A percentile compares a stretch with the other conserved stretches of the same genome.
phyloP scores from a whole-genome alignment of 768 basidiomycete species.

The Leucocoprinus birnbaumii region DNA sequence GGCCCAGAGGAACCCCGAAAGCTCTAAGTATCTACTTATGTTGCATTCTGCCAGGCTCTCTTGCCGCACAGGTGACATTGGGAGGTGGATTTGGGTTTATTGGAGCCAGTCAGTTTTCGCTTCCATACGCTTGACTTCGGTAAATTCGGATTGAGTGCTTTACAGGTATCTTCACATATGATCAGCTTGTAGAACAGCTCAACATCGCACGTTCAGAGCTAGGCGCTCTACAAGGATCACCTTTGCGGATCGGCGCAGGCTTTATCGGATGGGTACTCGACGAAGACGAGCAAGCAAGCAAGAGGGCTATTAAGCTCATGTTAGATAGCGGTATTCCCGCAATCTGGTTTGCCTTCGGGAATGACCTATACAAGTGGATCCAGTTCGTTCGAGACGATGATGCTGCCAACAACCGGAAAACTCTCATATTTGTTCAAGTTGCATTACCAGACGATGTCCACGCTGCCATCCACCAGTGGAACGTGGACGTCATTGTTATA shows the following conservation, averaged over 20 bases:
- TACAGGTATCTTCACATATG: conserved; percentile 43
- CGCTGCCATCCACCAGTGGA: conserved; percentile 61
- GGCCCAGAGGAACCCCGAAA: not conserved
- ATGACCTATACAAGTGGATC: conserved; percentile 59
- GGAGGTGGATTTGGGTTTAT: conserved; percentile 80
- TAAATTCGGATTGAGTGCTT: not conserved
- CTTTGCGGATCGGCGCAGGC: conserved; percentile 68
- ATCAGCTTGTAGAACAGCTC: conserved; percentile 49
- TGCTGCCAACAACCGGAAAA: conserved; percentile 30
- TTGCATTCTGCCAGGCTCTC: conserved; percentile 28
- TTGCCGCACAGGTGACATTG: conserved; percentile 61
- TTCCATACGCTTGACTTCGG: not conserved
- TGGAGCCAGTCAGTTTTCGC: conserved; percentile 44
- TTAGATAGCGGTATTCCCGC: conserved; percentile 57
- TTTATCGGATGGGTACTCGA: conserved; percentile 75
- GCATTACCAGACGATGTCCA: conserved; percentile 57
- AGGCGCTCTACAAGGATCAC: conserved; percentile 26
- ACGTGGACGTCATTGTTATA: conserved; percentile 72
- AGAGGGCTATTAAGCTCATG: conserved; percentile 42
- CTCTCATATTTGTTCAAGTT: conserved; percentile 65
- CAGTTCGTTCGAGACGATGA: conserved; percentile 56
- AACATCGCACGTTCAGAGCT: conserved; percentile 47
- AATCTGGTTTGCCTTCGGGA: conserved; percentile 76
- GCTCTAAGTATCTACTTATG: too few relatives aligned
- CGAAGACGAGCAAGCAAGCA: conserved; percentile 32